These are phyloP conservation scores for Erythrobasidium hasegawianum DNA, from an alignment of 1,284 basidiomycete species.

Conservation along the genomic window DNA sequence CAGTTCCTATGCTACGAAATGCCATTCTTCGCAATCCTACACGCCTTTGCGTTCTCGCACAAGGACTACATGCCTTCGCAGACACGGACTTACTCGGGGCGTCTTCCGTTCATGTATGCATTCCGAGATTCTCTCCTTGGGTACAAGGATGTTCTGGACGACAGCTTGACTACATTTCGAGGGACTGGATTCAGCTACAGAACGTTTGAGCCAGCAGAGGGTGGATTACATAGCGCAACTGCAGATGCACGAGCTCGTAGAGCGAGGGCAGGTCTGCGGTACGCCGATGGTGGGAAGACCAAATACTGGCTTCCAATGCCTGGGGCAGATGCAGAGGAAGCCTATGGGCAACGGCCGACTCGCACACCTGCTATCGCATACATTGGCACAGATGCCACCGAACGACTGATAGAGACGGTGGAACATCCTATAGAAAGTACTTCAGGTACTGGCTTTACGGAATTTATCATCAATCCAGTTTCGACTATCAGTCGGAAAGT, in stretches of 20 bases:
- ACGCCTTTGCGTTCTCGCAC: slow-evolving; percentile 78
- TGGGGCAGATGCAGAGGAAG: slow-evolving; percentile 50
- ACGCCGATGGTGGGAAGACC: slow-evolving; percentile 74
- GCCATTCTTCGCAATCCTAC: slow-evolving; percentile 92
- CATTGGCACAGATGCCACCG: slow-evolving; percentile 1
- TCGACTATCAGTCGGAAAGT: slow-evolving; percentile 52
- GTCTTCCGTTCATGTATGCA: slow-evolving; percentile 81
- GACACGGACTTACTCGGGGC: slow-evolving; percentile 65
- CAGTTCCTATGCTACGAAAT: slow-evolving; percentile 92
- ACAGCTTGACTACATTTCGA: slow-evolving; percentile 73
- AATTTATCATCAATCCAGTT: slow-evolving; percentile 45
- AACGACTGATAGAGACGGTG: slow-evolving; percentile 14
- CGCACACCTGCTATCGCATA: slow-evolving; percentile 12
- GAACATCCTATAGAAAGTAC: slow-evolving; percentile 28
- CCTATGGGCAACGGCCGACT: slow-evolving; percentile 37
- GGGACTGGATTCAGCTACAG: slow-evolving; percentile 92
- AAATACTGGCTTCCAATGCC: slow-evolving; percentile 60
- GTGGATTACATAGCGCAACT: slow-evolving; percentile 68
- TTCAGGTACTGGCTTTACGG: slow-evolving; percentile 9
- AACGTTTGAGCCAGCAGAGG: slow-evolving; percentile 91
- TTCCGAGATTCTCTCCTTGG: slow-evolving; percentile 60
- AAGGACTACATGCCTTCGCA: slow-evolving; percentile 72
- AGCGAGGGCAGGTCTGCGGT: slow-evolving; percentile 83
- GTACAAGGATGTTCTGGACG: slow-evolving; percentile 71
- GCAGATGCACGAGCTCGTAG: slow-evolving; percentile 76